A percentile compares a stretch with the other conserved stretches of the same genome.
Evolutionary conservation across 2,329 filamentous ascomycete species (phyloP).

Genomic region (Hypoxylon sp.): DNA sequence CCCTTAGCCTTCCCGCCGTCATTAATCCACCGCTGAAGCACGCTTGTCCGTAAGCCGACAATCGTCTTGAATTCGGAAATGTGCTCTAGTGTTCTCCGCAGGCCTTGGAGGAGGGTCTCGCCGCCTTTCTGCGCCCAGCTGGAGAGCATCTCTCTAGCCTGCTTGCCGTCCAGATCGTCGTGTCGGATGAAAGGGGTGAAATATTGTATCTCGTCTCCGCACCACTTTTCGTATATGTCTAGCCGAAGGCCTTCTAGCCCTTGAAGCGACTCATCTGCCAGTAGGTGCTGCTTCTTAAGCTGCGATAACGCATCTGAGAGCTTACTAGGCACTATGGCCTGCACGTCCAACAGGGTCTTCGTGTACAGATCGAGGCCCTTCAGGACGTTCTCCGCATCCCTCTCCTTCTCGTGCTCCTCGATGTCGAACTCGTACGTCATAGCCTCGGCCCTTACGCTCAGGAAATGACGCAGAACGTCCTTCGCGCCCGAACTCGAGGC

Average conservation of each 20-base stretch:
- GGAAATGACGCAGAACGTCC: slow-evolving; percentile 81
- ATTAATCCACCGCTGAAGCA: slow-evolving; percentile 79
- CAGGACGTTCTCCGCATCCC: slow-evolving; percentile 60
- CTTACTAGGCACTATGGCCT: slow-evolving; percentile 75
- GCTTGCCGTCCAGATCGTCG: slow-evolving; percentile 72
- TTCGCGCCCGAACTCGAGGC: slow-evolving; percentile 80
- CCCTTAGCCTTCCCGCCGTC: slow-evolving; percentile 70
- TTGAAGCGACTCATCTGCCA: slow-evolving; percentile 74
- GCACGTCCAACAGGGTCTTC: slow-evolving; percentile 78
- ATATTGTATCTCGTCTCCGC: slow-evolving; percentile 80
- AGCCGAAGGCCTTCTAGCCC: slow-evolving; percentile 74
- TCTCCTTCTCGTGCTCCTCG: slow-evolving; percentile 52
- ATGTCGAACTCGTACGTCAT: slow-evolving; percentile 69
- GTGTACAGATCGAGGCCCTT: slow-evolving; percentile 76
- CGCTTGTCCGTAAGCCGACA: slow-evolving; percentile 71
- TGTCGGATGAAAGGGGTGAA: slow-evolving; percentile 90
- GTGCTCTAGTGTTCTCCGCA: slow-evolving; percentile 65
- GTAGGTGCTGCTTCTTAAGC: slow-evolving; percentile 73
- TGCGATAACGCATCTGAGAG: slow-evolving; percentile 73
- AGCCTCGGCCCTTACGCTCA: slow-evolving; percentile 74
- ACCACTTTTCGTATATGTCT: slow-evolving; percentile 81
- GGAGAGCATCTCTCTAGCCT: slow-evolving; percentile 67
- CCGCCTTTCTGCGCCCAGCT: slow-evolving; percentile 70
- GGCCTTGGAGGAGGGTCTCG: slow-evolving; percentile 66
- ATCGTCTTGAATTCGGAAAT: slow-evolving; percentile 73